Conservation (phyloP, 192 early-diverging fungal genomes). For the Coemansia sp. region DNA sequence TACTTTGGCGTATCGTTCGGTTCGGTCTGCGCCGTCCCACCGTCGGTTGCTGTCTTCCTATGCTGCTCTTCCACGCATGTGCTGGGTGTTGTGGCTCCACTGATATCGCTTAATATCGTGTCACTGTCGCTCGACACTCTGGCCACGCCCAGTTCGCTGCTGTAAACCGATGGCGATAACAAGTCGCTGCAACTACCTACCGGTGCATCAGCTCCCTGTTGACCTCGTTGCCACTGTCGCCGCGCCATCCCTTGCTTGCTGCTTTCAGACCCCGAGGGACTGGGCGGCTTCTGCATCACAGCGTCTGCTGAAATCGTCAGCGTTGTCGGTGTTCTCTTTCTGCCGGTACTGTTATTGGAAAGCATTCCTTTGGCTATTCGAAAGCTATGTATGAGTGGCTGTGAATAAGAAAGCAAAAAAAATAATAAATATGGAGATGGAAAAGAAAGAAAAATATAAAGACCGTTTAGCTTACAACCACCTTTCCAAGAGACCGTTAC, state of each 20-base stretch:
- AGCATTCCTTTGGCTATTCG: background rate
- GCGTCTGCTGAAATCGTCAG: background rate
- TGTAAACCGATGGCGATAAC: no score
- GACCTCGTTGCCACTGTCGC: background rate
- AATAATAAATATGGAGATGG: background rate
- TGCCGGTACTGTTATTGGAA: background rate
- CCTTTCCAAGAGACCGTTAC: background rate
- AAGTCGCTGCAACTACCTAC: background rate
- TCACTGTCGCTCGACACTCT: constrained; percentile 24
- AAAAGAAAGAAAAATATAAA: background rate
- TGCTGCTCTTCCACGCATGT: background rate
- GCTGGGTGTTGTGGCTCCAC: constrained; percentile 8
- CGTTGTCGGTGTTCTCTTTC: background rate
- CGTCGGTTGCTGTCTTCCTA: background rate
- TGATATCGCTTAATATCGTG: constrained; percentile 13
- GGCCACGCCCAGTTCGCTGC: background rate
- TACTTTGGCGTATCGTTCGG: no score
- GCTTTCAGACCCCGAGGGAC: background rate
- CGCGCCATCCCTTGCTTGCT: background rate
- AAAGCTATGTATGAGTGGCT: background rate
- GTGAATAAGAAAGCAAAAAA: background rate
- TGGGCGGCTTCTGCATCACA: background rate
- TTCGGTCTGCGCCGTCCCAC: constrained; percentile 1
- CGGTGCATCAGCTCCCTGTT: background rate
- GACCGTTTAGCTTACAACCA: background rate